Percentiles rank a stretch among this genome's conserved stretches.
Evolutionary conservation across 148 eudicot species (phyloP).

Genomic region (Rhododendron simsii): DNA sequence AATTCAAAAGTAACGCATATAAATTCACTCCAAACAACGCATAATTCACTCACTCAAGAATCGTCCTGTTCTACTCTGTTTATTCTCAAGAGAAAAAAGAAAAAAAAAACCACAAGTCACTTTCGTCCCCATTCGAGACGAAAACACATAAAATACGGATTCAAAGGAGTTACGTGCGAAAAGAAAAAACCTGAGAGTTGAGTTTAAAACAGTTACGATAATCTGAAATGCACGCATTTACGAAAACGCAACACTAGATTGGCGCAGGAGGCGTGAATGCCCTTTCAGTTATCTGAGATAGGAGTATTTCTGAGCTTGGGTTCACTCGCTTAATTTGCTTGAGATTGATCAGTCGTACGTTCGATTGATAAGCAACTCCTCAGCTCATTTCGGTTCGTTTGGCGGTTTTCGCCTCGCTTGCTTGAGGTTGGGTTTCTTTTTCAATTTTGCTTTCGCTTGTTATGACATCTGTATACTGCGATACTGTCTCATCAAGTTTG

Average conservation of each 20-base stretch:
- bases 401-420: no score
- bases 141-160: background rate
- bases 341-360: background rate
- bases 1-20: background rate
- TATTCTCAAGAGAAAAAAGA: no score
- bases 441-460: no score
- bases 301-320: background rate
- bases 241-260: no score
- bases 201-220: background rate
- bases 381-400: no score
- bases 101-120: no score
- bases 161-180: background rate
- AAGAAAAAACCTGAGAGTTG: background rate
- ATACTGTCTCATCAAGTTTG: no score
- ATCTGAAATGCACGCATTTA: background rate
- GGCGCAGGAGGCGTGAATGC: no score
- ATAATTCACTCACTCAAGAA: background rate
- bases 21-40: background rate
- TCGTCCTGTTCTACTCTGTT: no score
- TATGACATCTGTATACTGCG: no score
- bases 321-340: background rate
- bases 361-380: background rate
- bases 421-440: no score
- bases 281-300: background rate
- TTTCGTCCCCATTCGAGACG: background rate